phyloP scores from a whole-genome alignment of 805 yeast genomes.

The Kodamaea laetipori region DNA sequence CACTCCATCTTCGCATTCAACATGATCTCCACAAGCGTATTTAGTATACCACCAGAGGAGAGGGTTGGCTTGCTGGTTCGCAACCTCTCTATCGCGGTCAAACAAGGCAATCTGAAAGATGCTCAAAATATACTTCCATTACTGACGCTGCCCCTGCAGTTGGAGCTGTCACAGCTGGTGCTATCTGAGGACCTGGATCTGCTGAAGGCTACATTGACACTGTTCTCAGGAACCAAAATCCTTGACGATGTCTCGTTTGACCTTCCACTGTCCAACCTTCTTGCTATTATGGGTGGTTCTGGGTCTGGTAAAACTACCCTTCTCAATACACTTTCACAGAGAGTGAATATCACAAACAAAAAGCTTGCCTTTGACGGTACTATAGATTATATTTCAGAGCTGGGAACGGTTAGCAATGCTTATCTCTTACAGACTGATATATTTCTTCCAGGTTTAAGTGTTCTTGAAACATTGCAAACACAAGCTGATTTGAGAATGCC shows the following conservation, averaged over 20 bases:
- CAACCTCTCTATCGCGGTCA: slow-evolving; percentile 12
- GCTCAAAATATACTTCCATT: not conserved
- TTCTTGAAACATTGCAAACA: slow-evolving; percentile 65
- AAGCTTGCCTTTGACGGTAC: slow-evolving; percentile 46
- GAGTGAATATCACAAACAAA: slow-evolving; percentile 44
- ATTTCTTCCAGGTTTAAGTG: slow-evolving; percentile 69
- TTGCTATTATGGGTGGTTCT: slow-evolving; percentile 86
- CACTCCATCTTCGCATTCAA: not conserved
- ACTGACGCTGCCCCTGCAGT: not conserved
- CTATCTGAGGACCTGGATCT: not conserved
- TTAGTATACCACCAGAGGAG: slow-evolving; percentile 10
- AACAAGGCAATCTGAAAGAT: not conserved
- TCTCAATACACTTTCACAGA: slow-evolving; percentile 62
- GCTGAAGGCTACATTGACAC: not conserved
- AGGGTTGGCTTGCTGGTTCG: slow-evolving; percentile 16
- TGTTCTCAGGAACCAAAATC: slow-evolving; percentile 17
- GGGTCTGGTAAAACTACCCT: slow-evolving; percentile 87
- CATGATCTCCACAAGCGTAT: slow-evolving; percentile 6
- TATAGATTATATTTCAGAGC: slow-evolving; percentile 30
- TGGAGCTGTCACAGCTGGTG: too few species aligned
- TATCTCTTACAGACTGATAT: slow-evolving; percentile 79
- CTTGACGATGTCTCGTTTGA: slow-evolving; percentile 56
- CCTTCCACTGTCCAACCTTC: slow-evolving; percentile 58
- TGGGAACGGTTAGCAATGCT: slow-evolving; percentile 40
- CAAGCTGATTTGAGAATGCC: slow-evolving; percentile 75